Conservation (phyloP, 129 eudicot species). For the Arctium minus region DNA sequence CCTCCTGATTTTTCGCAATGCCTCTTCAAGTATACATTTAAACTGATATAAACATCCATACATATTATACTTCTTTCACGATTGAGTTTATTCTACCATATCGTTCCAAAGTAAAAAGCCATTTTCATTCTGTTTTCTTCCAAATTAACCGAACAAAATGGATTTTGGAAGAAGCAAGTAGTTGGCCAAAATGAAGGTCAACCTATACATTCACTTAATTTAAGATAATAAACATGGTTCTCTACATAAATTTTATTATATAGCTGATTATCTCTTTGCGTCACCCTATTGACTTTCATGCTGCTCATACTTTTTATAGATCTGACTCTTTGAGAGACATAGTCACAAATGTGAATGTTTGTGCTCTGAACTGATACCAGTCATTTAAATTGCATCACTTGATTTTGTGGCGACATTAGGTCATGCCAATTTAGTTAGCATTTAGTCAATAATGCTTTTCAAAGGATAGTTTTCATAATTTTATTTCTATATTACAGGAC, state of each 20-base stretch:
- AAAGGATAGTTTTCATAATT: background rate
- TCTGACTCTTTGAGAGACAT: background rate
- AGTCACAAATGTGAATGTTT: background rate
- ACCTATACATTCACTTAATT: background rate
- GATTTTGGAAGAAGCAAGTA: background rate
- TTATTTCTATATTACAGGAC: slow-evolving; percentile 36
- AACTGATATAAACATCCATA: background rate
- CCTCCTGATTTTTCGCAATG: no score
- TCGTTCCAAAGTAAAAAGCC: background rate
- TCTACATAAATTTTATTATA: no score
- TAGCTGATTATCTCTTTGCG: background rate
- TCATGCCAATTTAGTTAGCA: background rate
- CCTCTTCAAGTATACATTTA: no score
- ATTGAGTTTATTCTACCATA: background rate
- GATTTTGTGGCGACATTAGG: background rate
- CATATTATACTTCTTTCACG: background rate
- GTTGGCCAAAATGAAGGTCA: background rate
- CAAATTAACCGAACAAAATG: background rate
- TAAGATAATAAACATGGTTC: background rate
- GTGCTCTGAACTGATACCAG: background rate
- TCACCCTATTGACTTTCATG: background rate
- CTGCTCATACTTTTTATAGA: background rate
- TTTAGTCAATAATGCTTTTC: background rate
- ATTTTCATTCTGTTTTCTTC: background rate
- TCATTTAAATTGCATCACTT: background rate